Percentiles rank a stretch among this genome's conserved stretches.
phyloP scores from a whole-genome alignment of 768 basidiomycete genomes.

The Pisolithus orientalis region DNA sequence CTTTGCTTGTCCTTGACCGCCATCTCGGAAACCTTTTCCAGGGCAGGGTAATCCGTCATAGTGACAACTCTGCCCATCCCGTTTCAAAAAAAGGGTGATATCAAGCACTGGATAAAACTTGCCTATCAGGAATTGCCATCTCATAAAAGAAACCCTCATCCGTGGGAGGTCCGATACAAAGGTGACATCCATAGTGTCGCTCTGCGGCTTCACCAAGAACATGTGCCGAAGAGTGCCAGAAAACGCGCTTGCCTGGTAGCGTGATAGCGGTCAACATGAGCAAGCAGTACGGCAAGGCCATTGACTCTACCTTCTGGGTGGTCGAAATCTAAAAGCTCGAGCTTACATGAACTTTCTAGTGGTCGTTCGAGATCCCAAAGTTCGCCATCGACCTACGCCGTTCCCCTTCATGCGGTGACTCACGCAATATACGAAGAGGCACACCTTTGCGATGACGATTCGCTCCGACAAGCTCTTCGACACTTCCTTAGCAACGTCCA shows the following conservation, averaged over 20 bases:
- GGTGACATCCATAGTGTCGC: conserved; percentile 92
- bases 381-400: conserved; percentile 63
- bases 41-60: conserved; percentile 75
- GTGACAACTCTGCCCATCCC: conserved; percentile 54
- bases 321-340: conserved; percentile 90
- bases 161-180: conserved; percentile 94
- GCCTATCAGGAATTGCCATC: conserved; percentile 87
- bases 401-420: conserved; percentile 2
- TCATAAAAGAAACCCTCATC: conserved; percentile 99
- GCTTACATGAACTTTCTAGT: conserved; percentile 74
- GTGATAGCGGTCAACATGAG: not conserved
- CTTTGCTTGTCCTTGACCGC: conserved; percentile 96
- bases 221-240: conserved; percentile 99
- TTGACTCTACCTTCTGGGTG: conserved; percentile 65
- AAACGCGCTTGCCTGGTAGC: conserved; percentile 80
- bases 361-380: conserved; percentile 97
- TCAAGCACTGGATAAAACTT: conserved; percentile 1
- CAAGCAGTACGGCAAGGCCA: not conserved
- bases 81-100: not conserved
- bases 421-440: conserved; percentile 8
- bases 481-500: conserved; percentile 85
- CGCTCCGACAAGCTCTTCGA: conserved; percentile 84
- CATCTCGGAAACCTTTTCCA: conserved; percentile 83
- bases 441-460: conserved; percentile 88
- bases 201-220: conserved; percentile 96